Percentiles rank a stretch among this genome's conserved stretches.
Conservation (phyloP, 169 alveolate genomes). For the Amoebophrya sp. region DNA sequence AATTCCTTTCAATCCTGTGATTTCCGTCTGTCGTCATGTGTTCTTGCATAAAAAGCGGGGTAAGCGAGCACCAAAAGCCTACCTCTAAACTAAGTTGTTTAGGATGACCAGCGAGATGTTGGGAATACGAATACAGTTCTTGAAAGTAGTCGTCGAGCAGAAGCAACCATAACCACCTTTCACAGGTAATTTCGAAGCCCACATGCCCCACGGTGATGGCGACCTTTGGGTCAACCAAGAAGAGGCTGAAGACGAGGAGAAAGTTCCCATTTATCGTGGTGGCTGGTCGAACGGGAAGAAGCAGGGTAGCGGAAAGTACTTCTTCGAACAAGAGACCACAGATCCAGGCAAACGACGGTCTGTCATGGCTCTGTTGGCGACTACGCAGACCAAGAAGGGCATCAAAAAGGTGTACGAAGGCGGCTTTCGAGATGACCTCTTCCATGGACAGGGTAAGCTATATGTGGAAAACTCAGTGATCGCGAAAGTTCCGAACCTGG, state of each 20-base stretch:
- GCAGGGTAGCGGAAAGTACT: not conserved
- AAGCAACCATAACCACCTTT: no score
- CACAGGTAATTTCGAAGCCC: not conserved
- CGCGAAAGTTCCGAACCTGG: constrained; percentile 9
- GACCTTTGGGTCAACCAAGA: not conserved
- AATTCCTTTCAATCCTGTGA: no score
- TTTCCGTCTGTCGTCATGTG: no score
- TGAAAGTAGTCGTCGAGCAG: no score
- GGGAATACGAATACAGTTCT: no score
- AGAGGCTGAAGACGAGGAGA: not conserved
- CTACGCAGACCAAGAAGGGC: not conserved
- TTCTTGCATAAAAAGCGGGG: no score
- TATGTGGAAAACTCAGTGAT: not conserved
- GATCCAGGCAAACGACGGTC: not conserved
- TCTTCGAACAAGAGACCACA: constrained; percentile 5
- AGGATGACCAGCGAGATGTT: no score
- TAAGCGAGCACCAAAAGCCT: no score
- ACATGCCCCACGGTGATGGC: constrained; percentile 16
- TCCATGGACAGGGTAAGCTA: constrained; percentile 30
- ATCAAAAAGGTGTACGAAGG: constrained; percentile 35
- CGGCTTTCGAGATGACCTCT: constrained; percentile 5
- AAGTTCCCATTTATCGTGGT: not conserved
- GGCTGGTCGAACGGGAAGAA: constrained; percentile 13
- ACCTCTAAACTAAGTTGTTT: no score
- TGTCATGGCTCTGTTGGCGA: not conserved